These are phyloP conservation scores for Aspergillus uvarum DNA, from an alignment of 2,329 filamentous ascomycete species.

Conservation along the genomic window DNA sequence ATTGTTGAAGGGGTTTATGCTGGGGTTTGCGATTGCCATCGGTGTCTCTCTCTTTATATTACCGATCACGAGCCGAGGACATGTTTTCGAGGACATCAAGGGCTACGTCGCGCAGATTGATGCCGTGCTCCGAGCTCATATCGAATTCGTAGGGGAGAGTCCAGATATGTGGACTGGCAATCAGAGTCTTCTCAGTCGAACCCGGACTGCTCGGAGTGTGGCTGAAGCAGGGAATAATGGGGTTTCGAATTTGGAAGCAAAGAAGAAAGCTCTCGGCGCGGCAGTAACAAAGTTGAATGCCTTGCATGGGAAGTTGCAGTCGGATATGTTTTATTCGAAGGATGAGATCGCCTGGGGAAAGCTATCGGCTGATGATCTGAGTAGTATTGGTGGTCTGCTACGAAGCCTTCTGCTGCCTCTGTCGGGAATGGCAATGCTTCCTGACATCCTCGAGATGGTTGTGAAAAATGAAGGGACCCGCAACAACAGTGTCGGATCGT, in stretches of 20 bases:
- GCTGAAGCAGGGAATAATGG: slow-evolving; percentile 10
- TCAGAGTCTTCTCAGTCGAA: slow-evolving; percentile 18
- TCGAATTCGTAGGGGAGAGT: slow-evolving; percentile 55
- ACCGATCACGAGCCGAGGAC: slow-evolving; percentile 63
- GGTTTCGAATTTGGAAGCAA: slow-evolving; percentile 15
- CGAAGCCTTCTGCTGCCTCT: slow-evolving; percentile 64
- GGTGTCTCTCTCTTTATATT: slow-evolving; percentile 65
- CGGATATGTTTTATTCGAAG: slow-evolving; percentile 69
- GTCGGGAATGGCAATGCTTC: slow-evolving; percentile 65
- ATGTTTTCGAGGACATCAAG: slow-evolving; percentile 60
- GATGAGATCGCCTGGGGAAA: slow-evolving; percentile 71
- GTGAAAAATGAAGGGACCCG: slow-evolving; percentile 24
- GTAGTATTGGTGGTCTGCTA: slow-evolving; percentile 58
- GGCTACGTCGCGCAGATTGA: slow-evolving; percentile 55
- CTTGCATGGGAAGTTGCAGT: slow-evolving; percentile 63
- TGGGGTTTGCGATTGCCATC: slow-evolving; percentile 63
- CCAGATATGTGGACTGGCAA: slow-evolving; percentile 13
- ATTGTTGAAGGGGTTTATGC: slow-evolving; percentile 62
- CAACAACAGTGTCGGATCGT: slow-evolving; percentile 9
- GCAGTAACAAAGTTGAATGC: slow-evolving; percentile 50
- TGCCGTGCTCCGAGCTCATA: slow-evolving; percentile 59
- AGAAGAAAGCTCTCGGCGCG: slow-evolving; percentile 29
- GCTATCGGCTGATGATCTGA: slow-evolving; percentile 64
- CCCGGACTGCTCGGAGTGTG: slow-evolving; percentile 19
- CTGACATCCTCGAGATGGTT: slow-evolving; percentile 61